Evolutionary conservation across 495 filamentous ascomycete genomes (phyloP).

Genomic region (Tuber calosporum): DNA sequence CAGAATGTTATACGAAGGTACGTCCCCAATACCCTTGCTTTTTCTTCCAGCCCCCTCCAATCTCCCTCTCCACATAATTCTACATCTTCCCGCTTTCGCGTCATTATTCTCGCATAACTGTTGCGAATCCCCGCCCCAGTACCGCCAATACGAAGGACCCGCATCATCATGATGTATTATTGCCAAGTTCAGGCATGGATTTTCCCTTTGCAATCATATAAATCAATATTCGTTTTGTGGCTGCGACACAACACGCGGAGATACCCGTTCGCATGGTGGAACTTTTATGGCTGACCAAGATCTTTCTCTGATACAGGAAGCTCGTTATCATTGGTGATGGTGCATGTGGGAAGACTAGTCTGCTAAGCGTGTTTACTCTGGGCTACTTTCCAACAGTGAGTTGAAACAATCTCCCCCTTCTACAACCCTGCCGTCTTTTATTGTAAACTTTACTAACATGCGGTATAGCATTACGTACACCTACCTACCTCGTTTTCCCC

Average conservation of each 20-base stretch:
- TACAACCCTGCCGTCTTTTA: not conserved
- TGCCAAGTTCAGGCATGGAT: conserved; percentile 28
- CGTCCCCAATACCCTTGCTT: conserved; percentile 30
- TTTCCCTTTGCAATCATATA: conserved; percentile 7
- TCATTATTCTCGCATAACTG: conserved; percentile 13
- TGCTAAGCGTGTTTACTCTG: conserved; percentile 95
- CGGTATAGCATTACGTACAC: conserved; percentile 55
- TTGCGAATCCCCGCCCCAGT: conserved; percentile 22
- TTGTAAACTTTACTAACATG: conserved; percentile 18
- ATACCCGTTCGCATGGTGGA: conserved; percentile 9
- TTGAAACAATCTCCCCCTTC: conserved; percentile 26
- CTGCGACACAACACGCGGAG: conserved; percentile 14
- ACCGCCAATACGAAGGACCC: conserved; percentile 18
- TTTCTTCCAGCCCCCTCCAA: conserved; percentile 7
- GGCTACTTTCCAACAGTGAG: conserved; percentile 97
- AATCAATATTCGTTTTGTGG: conserved; percentile 13
- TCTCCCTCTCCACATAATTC: conserved; percentile 2
- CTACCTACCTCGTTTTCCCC: conserved; percentile 37
- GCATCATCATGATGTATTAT: conserved; percentile 32
- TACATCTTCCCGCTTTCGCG: conserved; percentile 12
- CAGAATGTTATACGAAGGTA: conserved; percentile 72
- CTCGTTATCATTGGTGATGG: conserved; percentile 98
- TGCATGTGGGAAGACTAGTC: conserved; percentile 96
- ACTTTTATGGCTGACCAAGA: conserved; percentile 25
- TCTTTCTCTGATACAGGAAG: conserved; percentile 57